phyloP scores from a whole-genome alignment of 768 basidiomycete genomes.

The Postia placenta region DNA sequence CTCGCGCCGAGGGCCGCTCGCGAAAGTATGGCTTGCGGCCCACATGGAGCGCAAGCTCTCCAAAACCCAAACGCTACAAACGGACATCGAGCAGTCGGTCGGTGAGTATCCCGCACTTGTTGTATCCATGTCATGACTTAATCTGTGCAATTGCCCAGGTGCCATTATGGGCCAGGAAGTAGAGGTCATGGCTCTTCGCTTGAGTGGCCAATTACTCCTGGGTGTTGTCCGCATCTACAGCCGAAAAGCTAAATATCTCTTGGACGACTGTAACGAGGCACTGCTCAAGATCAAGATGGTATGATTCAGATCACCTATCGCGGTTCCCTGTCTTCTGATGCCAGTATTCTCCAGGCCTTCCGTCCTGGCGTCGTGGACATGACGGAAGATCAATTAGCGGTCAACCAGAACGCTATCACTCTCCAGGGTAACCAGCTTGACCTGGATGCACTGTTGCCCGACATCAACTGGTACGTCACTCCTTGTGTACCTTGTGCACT shows the following conservation, averaged over 20 bases:
- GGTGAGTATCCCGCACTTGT: slow-evolving; percentile 41
- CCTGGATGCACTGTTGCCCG: slow-evolving; percentile 72
- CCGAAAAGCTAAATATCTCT: slow-evolving; percentile 92
- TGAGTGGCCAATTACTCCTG: slow-evolving; percentile 94
- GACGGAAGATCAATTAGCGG: slow-evolving; percentile 89
- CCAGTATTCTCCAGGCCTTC: slow-evolving; percentile 82
- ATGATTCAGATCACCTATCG: too few relatives aligned
- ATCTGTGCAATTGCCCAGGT: slow-evolving; percentile 33
- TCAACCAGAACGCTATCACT: slow-evolving; percentile 85
- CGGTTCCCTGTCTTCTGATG: too few relatives aligned
- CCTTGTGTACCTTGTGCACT: background rate
- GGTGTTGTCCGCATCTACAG: slow-evolving; percentile 98
- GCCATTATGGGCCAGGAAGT: slow-evolving; percentile 94
- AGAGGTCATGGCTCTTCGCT: slow-evolving; percentile 87
- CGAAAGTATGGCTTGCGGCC: slow-evolving; percentile 97
- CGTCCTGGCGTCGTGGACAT: slow-evolving; percentile 93
- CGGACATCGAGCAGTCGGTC: slow-evolving; percentile 92
- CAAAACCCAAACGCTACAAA: slow-evolving; percentile 90
- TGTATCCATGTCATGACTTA: background rate
- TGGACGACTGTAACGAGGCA: slow-evolving; percentile 98
- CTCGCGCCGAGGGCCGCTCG: slow-evolving; percentile 88
- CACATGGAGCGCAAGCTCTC: slow-evolving; percentile 98
- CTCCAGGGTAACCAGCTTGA: slow-evolving; percentile 73
- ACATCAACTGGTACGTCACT: slow-evolving; percentile 65
- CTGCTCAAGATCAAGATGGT: slow-evolving; percentile 95